Evolutionary conservation across 257 asterid species (phyloP).

Genomic region (Solanum piurae): DNA sequence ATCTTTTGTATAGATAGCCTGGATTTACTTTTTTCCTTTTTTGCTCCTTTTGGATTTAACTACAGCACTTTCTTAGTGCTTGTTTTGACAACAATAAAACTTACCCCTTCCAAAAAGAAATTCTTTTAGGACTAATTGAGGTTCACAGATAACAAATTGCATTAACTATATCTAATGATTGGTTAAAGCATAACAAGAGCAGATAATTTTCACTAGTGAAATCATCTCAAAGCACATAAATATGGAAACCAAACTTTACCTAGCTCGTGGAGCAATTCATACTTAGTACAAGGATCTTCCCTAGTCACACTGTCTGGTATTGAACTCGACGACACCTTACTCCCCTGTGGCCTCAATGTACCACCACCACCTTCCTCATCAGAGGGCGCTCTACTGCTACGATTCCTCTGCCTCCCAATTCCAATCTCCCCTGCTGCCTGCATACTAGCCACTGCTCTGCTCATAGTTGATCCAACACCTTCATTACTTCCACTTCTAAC

Average conservation of each 20-base stretch:
- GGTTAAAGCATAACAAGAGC: background rate
- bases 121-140: background rate
- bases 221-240: background rate
- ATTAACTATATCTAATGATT: background rate
- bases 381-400: slow-evolving; percentile 17
- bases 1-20: background rate
- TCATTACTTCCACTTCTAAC: slow-evolving; percentile 21
- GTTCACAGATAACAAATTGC: background rate
- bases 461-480: slow-evolving; percentile 59
- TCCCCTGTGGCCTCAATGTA: slow-evolving; percentile 37
- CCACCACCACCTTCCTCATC: slow-evolving; percentile 18
- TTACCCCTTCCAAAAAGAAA: background rate
- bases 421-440: slow-evolving; percentile 71
- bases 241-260: slow-evolving; percentile 38
- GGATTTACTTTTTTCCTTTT: background rate
- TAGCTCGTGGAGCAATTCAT: slow-evolving; percentile 91
- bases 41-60: background rate
- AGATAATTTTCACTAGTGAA: background rate
- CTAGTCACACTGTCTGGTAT: slow-evolving; percentile 65
- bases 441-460: slow-evolving; percentile 95
- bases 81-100: background rate
- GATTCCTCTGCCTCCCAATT: slow-evolving; percentile 39
- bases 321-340: slow-evolving; percentile 74
- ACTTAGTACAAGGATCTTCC: slow-evolving; percentile 89
- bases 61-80: background rate